Base-by-base conservation (phyloP, 2,329 filamentous ascomycete species). In the Lasiodiplodia sp. region DNA sequence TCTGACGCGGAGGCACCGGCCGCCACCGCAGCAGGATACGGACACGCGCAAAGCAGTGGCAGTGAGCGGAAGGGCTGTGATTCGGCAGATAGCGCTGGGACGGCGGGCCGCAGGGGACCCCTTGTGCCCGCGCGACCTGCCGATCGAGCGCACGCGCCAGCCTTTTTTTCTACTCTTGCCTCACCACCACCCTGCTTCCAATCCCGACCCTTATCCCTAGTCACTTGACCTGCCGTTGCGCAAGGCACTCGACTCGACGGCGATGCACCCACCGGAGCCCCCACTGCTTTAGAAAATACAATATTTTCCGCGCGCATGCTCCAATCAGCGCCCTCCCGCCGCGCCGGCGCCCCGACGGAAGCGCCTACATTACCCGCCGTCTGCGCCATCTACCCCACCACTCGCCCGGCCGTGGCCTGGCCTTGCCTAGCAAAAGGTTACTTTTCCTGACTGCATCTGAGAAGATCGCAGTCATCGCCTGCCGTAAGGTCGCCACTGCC, bases 261-360 rank as follows among this genome's bases (percentile, higher is more conserved):
- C 37, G 23, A 47, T 10, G 2, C 57, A 44, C 21, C 38, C 14
- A 25, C 57, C 47, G 23, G 8, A 6, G 5, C 11, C 38, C 57
- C 37, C 12, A 28, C 28, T 11, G 11, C 25, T 8, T 8, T 28
- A 5, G 14, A 47, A 11, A 16, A 16, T 60, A 23, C 40, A 51
- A 23, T 51, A 49, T 40, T 31, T 51, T 10, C 40, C 31, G 40
- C 40, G 4, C 23, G 4, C 7, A 34, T 28, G 40, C 58, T 18
- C 60, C 60, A 64, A 64, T 64, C 60, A 14, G 28, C 12, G 18
- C 21, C n/a, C 37, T 64, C 18, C 60, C 60, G 47, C 60, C 60
- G 60, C 60, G 31, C 60, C 60, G 60, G 60, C 60, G 60, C 60
- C 47, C 60, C 60, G 60, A 64, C 60, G 60, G 60, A 64, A 16